phyloP scores from a whole-genome alignment of 2,329 filamentous ascomycete species.

The Pyrenophora seminiperda region DNA sequence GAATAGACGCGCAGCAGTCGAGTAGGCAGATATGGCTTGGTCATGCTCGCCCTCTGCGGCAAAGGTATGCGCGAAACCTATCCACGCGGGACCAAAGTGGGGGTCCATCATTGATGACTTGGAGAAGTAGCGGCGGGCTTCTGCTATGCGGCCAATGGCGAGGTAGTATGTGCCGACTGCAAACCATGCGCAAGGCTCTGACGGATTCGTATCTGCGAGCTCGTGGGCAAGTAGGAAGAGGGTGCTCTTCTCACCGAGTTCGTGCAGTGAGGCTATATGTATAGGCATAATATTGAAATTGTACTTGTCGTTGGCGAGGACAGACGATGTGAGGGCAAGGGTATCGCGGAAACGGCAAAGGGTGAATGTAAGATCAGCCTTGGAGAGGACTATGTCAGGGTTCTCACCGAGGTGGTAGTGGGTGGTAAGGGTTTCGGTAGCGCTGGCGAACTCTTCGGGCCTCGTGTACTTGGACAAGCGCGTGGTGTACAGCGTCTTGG shows the following conservation, averaged over 20 bases:
- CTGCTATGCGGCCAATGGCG: constrained; percentile 83
- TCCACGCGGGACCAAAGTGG: constrained; percentile 97
- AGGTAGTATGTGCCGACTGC: constrained; percentile 97
- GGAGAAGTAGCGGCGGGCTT: constrained; percentile 89
- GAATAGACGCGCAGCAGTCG: constrained; percentile 90
- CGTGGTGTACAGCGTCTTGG: constrained; percentile 94
- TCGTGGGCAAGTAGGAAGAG: constrained; percentile 93
- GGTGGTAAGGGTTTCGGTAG: constrained; percentile 87
- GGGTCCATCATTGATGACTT: constrained; percentile 98
- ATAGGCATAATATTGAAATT: constrained; percentile 89
- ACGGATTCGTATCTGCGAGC: constrained; percentile 86
- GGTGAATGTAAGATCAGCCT: constrained; percentile 89
- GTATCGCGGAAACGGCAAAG: constrained; percentile 93
- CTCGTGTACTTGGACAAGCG: constrained; percentile 94
- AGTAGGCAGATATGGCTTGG: constrained; percentile 97
- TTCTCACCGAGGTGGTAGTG: constrained; percentile 89
- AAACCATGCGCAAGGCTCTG: constrained; percentile 90
- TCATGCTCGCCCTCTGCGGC: constrained; percentile 97
- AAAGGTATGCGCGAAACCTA: constrained; percentile 97
- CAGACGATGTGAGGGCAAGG: constrained; percentile 78
- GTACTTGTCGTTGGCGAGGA: constrained; percentile 83
- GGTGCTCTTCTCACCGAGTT: constrained; percentile 83
- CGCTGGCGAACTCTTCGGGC: constrained; percentile 78
- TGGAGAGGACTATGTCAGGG: constrained; percentile 85
- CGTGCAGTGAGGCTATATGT: constrained; percentile 87